phyloP scores from a whole-genome alignment of 2,329 filamentous ascomycete species.

The Setomelanomma holmii region DNA sequence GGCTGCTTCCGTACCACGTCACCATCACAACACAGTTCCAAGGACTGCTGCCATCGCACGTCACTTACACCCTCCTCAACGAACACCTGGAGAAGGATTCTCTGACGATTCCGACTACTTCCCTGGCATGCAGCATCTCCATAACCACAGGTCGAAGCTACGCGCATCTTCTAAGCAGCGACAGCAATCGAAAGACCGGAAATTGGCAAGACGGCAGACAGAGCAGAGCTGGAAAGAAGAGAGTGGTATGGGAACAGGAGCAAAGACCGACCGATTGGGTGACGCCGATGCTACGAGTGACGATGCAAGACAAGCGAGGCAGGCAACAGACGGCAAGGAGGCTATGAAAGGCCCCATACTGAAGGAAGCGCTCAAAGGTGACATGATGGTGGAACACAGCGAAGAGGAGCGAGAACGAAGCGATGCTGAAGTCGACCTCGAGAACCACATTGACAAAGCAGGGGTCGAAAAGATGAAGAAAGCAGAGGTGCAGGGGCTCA shows the following conservation, averaged over 20 bases:
- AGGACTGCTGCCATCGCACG: conserved; percentile 39
- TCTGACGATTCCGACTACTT: conserved; percentile 54
- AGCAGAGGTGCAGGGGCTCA: conserved; percentile 37
- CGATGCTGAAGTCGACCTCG: conserved; percentile 17
- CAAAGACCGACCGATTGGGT: conserved; percentile 55
- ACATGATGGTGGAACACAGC: conserved; percentile 42
- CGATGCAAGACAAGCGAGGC: conserved; percentile 11
- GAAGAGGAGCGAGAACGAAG: conserved; percentile 29
- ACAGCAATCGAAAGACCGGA: conserved; percentile 44
- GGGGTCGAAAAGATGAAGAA: conserved; percentile 42
- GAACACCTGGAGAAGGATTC: conserved; percentile 45
- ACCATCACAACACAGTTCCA: conserved; percentile 28
- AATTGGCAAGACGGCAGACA: conserved; percentile 41
- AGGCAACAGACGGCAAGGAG: conserved; percentile 5
- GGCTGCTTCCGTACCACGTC: conserved; percentile 19
- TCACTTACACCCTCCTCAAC: conserved; percentile 42
- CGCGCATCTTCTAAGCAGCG: conserved; percentile 38
- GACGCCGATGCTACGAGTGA: conserved; percentile 45
- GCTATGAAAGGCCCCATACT: conserved; percentile 33
- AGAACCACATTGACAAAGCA: conserved; percentile 25
- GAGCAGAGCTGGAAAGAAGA: conserved; percentile 54
- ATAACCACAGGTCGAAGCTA: conserved; percentile 20
- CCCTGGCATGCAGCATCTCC: conserved; percentile 44
- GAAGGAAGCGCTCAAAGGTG: conserved; percentile 41
- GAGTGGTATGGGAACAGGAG: conserved; percentile 56